Evolutionary conservation across 441 rosid genomes (phyloP), one percentile per base, ranked within the genome.

Genomic region (Geranium incanum): DNA sequence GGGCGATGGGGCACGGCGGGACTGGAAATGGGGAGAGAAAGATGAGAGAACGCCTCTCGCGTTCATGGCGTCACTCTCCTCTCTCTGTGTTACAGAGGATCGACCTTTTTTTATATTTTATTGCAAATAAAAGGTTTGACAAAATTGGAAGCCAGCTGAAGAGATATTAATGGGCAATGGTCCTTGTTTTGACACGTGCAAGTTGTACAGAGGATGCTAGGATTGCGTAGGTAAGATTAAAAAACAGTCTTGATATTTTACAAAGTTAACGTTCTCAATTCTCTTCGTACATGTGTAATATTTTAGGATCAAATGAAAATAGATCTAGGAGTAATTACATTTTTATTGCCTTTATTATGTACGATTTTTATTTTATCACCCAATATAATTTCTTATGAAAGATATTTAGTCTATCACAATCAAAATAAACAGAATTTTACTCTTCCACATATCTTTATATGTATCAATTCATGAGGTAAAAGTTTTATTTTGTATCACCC

Each of bases 31-130:
- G 70, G 74, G 80, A 67, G 87, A 19, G 76, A 75, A 76, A 39
- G 89, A 83, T 86, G 73, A 86, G 60, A 88, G 82, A 48, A 84
- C 71, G 73, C 85, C 85, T 76, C 88, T 81, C 57, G 86, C 82
- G 84, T 81, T 86, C 98, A 92, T 92, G 86, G 88, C 81, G 84
- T 62, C 50, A 45, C 70, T 78, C 74, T 63, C 72, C 75, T 67
- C 82, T 74, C 55, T 6, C 9, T 45, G 12, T 45, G 12, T 45
- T 12, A 7, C 12, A 45, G 55, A 13, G 3, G 28, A 1, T 13
- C 18, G 21, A 59, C 7, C 21, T 59, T 15, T 59, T 13, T 59
- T 48, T 70, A 0, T 8, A 0, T 11, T 50, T 3, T 48, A 9
- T 45, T 63, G 5, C 38, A 68, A 23, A 15, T 4, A 67, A 75